Evolutionary conservation across 331 rosid species (phyloP), one percentile per base, ranked within the genome.

Genomic region (Malus hybrid): DNA sequence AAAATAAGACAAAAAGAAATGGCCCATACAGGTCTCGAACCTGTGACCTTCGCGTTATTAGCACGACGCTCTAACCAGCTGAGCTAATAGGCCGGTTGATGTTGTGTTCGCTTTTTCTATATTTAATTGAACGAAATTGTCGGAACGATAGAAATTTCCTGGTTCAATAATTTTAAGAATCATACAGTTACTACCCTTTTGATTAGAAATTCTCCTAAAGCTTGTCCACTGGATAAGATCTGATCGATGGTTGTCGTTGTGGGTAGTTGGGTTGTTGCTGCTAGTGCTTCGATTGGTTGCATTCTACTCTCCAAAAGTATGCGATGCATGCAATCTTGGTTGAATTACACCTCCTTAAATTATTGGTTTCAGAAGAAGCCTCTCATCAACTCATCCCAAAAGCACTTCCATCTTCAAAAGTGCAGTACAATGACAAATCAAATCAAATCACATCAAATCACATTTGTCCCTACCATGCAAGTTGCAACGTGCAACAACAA

Each of bases 1-100:
- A 11, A n/a, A 19, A 6, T 1, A 3, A 57, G 20, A 1, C 62
- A 56, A 56, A 56, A 61, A 13, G 0, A 0, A 4, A 1, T 39
- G 93, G 97, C 90, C 90, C 81, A 91, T 85, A 82, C 88, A 89
- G 89, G 92, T 92, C 76, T 88, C 92, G 88, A 90, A 90, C 96
- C 93, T 90, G 88, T 83, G 90, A 90, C 93, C 91, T 88, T 92
- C 88, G 88, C 91, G 85, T 92, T 92, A 88, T 90, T 92, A 92
- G 90, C 91, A 92, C 90, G 87, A 92, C 86, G 88, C 89, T 92
- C 90, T 92, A 90, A 92, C 96, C 91, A 90, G 24, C 89, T 88
- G 96, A 92, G 90, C 96, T 86, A 92, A 90, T 90, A 76, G 88
- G 92, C 90, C 95, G 0, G 24, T 65, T 16, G 48, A 0, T 90